Base-by-base conservation (phyloP, 75 land plant genomes). In the Selaginella moellendorffii region DNA sequence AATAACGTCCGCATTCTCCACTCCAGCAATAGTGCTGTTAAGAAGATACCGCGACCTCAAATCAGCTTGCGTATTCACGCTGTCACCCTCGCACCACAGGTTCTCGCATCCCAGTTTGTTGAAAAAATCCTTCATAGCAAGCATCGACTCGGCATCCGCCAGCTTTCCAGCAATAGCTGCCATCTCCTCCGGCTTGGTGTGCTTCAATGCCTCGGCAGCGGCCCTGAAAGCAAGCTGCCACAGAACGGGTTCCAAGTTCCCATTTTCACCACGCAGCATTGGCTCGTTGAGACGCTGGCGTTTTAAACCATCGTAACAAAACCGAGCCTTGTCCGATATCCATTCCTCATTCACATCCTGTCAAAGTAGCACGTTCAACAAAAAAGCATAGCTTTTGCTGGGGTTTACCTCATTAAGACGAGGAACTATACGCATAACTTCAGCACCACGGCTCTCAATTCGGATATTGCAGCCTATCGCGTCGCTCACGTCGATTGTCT, bases 301-400 rank as follows among this genome's bases (percentile, higher is more conserved):
- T 66, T 93, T 88, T 42, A 93, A 73, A 24, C 98, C 98, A 80
- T 93, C 98, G 70, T 93, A 93, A 65, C 75, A 89, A 68, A 93
- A 93, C 58, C 98, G 84, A 26, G 98, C 81, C 36, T 93, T 93
- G 71, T 93, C 98, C 54, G 96, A 89, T 54, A 93, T 81, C 98
- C 98, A 93, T 73, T 93, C 98, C 62, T 93, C 98, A 77, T 93
- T 93, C 8, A 93, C 81, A 60, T 93, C 98, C 97, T 92, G n/a
- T n/a, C n/a, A n/a, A n/a, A n/a, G n/a, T n/a, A n/a, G n/a, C 23
- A 54, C 18, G 2, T 54, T 52, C 27, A 56, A 65, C 14, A 26
- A 18, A 62, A 68, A 22, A 71, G 46, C 28, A 71, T 27, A 8
- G 53, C 51, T 2, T 22, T 30, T 56, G 21, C 53, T 27, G n/a